phyloP scores from a whole-genome alignment of 2,329 filamentous ascomycete species.

The Chrysoporthe deuterocubensis region DNA sequence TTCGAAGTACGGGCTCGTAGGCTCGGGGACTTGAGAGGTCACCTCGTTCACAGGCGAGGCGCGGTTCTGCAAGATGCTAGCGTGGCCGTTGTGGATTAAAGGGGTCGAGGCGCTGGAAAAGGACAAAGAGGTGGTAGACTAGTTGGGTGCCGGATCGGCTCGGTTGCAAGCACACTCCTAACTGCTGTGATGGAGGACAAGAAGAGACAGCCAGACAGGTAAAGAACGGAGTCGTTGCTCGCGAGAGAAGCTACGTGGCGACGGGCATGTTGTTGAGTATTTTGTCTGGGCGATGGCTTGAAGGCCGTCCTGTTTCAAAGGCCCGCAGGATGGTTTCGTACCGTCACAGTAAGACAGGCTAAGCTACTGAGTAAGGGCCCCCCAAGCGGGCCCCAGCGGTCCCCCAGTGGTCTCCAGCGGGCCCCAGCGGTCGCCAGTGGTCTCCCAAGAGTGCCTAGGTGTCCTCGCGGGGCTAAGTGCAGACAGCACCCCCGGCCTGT shows the following conservation, averaged over 20 bases:
- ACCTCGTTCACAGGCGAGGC: neutral
- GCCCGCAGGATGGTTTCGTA: constrained; percentile 9
- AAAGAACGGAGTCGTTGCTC: constrained; percentile 2
- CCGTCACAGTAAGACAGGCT: constrained; percentile 5
- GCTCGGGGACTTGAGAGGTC: neutral
- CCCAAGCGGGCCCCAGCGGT: neutral
- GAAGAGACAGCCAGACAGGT: neutral
- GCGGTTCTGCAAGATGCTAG: neutral
- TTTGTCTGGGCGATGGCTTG: constrained; percentile 9
- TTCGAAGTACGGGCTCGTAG: neutral
- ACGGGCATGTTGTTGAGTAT: neutral
- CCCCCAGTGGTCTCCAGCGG: neutral
- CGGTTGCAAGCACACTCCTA: neutral
- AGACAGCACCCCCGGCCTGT: constrained; percentile 1
- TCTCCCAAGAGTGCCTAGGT: neutral
- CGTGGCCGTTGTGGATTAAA: constrained; percentile 1
- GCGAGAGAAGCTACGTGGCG: constrained; percentile 8
- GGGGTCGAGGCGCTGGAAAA: neutral
- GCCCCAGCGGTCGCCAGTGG: neutral
- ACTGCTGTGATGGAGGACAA: neutral
- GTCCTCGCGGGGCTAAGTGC: constrained; percentile 10
- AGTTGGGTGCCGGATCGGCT: constrained; percentile 5
- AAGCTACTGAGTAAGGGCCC: neutral
- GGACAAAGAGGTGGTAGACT: constrained; percentile 10
- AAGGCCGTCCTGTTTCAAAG: constrained; percentile 19